Evolutionary conservation across 805 yeast species (phyloP).

Genomic region (Cyberlindnera mrakii): DNA sequence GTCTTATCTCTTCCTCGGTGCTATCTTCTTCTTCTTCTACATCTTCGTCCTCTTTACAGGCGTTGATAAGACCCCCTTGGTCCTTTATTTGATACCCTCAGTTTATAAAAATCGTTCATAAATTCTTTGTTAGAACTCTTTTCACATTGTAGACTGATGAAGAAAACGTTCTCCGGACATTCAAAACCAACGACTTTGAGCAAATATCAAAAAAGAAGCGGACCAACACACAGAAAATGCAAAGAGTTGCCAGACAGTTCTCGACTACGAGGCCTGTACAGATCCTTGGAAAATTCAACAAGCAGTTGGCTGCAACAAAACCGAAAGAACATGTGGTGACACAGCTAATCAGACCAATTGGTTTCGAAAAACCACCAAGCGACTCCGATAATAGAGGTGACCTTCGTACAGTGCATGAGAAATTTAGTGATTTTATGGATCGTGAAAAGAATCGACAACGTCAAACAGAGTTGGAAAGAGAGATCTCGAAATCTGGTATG

Average conservation of each 20-base stretch:
- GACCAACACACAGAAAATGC: not conserved
- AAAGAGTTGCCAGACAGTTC: conserved; percentile 4
- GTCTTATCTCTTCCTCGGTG: no score
- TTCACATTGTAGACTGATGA: not conserved
- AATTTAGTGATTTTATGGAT: conserved; percentile 42
- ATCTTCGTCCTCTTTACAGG: not conserved
- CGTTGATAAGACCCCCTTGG: no score
- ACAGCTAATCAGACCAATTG: conserved; percentile 41
- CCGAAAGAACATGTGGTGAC: conserved; percentile 30
- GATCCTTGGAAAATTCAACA: conserved; percentile 28
- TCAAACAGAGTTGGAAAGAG: conserved; percentile 50
- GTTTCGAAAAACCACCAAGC: conserved; percentile 33
- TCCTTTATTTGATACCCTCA: no score
- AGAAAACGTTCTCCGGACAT: no score
- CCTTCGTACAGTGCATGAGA: conserved; percentile 28
- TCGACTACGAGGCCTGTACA: conserved; percentile 2
- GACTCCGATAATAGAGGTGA: conserved; percentile 36
- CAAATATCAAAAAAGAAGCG: not conserved
- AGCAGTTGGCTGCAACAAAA: conserved; percentile 30
- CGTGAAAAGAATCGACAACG: conserved; percentile 41
- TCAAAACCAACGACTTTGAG: no score
- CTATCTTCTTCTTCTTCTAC: not conserved
- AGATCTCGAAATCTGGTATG: conserved; percentile 63
- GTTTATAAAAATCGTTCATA: no score
- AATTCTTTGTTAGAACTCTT: not conserved